Evolutionary conservation across 108 stramenopile genomes (phyloP).

Genomic region (Fistulifera pelliculosa): DNA sequence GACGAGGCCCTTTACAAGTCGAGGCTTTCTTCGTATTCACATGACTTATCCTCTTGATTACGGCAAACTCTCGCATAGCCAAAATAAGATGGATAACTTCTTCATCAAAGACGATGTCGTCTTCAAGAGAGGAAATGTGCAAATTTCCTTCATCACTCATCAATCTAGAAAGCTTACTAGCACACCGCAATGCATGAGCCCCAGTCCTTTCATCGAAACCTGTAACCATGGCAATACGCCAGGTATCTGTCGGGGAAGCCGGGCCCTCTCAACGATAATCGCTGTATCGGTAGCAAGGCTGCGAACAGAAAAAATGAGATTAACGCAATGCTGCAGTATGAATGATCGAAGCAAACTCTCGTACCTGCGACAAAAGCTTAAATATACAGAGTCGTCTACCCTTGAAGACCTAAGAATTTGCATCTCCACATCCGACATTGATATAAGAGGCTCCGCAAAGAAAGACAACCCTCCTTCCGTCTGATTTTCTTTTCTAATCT

Average conservation of each 20-base stretch:
- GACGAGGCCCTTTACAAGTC: no score
- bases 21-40: background rate
- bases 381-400: slow-evolving; percentile 11
- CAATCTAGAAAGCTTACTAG: background rate
- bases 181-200: slow-evolving; percentile 23
- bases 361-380: slow-evolving; percentile 25
- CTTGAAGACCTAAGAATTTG: slow-evolving; percentile 24
- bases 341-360: background rate
- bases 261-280: slow-evolving; percentile 20
- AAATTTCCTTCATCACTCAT: background rate
- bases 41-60: slow-evolving; percentile 11
- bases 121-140: background rate
- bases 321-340: background rate
- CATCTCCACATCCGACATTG: slow-evolving; percentile 21
- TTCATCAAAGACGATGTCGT: slow-evolving; percentile 20
- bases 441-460: slow-evolving; percentile 30
- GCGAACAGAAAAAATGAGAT: background rate
- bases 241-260: background rate
- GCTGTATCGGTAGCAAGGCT: slow-evolving; percentile 18
- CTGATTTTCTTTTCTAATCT: slow-evolving; percentile 6
- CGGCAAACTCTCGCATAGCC: slow-evolving; percentile 19
- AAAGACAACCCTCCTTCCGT: slow-evolving; percentile 3
- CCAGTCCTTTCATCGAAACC: slow-evolving; percentile 27
- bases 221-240: slow-evolving; percentile 25
- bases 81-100: slow-evolving; percentile 16